Evolutionary conservation across 2,329 filamentous ascomycete genomes (phyloP).

Genomic region (Penicillium sp.): DNA sequence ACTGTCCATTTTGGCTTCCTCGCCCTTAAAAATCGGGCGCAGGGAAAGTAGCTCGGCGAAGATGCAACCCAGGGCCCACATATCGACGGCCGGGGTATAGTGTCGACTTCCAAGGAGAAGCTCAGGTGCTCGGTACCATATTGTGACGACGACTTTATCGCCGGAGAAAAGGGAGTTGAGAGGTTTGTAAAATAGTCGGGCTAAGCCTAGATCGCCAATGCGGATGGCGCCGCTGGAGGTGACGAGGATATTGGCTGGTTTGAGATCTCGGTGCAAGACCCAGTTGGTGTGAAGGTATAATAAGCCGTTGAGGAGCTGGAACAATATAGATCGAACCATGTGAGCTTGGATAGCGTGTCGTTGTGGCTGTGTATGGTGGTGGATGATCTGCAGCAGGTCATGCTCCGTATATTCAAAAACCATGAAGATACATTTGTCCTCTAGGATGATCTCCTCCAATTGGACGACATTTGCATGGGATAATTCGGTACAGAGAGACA

Average conservation of each 20-base stretch:
- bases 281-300: conserved; percentile 95
- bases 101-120: conserved; percentile 89
- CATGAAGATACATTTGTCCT: conserved; percentile 99
- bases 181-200: conserved; percentile 90
- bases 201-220: conserved; percentile 91
- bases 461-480: conserved; percentile 86
- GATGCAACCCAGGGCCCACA: conserved; percentile 98
- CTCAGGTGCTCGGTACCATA: conserved; percentile 97
- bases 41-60: conserved; percentile 91
- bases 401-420: conserved; percentile 99
- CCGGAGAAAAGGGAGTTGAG: conserved; percentile 87
- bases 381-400: conserved; percentile 94
- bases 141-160: conserved; percentile 97
- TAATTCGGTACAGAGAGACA: conserved; percentile 93
- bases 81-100: conserved; percentile 94
- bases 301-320: conserved; percentile 90
- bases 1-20: conserved; percentile 97
- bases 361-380: conserved; percentile 90
- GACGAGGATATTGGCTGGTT: conserved; percentile 98
- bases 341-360: conserved; percentile 83
- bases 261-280: conserved; percentile 95
- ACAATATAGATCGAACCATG: conserved; percentile 91
- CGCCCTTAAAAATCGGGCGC: conserved; percentile 94
- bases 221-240: conserved; percentile 87
- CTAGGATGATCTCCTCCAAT: conserved; percentile 90